Percentiles rank a stretch among this genome's conserved stretches.
phyloP scores from a whole-genome alignment of 2,329 filamentous ascomycete species.

The Coniella lustricola region DNA sequence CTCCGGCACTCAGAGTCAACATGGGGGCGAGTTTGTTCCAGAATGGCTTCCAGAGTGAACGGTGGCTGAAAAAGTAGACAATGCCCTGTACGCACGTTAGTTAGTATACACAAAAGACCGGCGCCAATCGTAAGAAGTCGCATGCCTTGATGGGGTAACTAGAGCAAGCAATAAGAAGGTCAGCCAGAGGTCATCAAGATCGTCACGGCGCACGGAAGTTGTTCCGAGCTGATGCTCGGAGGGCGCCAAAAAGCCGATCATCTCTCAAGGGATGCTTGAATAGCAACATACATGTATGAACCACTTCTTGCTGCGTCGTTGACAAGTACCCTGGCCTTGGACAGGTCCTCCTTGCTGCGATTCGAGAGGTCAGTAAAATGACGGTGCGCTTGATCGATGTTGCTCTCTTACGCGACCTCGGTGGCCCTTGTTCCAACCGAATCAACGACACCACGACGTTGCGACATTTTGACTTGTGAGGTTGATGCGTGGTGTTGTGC shows the following conservation, averaged over 20 bases:
- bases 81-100: slow-evolving; percentile 40
- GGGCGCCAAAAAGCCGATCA: background rate
- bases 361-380: slow-evolving; percentile 13
- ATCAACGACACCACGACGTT: slow-evolving; percentile 24
- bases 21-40: slow-evolving; percentile 51
- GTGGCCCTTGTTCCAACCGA: slow-evolving; percentile 40
- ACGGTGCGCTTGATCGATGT: background rate
- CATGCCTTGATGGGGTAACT: slow-evolving; percentile 57
- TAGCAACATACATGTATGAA: slow-evolving; percentile 62
- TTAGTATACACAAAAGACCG: background rate
- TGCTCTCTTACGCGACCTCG: slow-evolving; percentile 37
- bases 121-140: background rate
- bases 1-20: slow-evolving; percentile 60
- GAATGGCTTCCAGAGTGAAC: slow-evolving; percentile 52
- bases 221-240: background rate
- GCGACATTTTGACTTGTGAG: slow-evolving; percentile 12
- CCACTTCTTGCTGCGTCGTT: slow-evolving; percentile 66
- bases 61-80: slow-evolving; percentile 50
- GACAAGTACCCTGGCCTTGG: slow-evolving; percentile 56
- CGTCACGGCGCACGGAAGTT: background rate
- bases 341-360: slow-evolving; percentile 63
- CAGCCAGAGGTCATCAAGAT: background rate
- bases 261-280: background rate
- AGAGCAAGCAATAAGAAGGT: background rate
- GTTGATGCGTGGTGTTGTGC: too few species aligned